A percentile compares a stretch with the other conserved stretches of the same genome.
phyloP scores from a whole-genome alignment of 129 eudicot genomes.

The Silybum marianum region DNA sequence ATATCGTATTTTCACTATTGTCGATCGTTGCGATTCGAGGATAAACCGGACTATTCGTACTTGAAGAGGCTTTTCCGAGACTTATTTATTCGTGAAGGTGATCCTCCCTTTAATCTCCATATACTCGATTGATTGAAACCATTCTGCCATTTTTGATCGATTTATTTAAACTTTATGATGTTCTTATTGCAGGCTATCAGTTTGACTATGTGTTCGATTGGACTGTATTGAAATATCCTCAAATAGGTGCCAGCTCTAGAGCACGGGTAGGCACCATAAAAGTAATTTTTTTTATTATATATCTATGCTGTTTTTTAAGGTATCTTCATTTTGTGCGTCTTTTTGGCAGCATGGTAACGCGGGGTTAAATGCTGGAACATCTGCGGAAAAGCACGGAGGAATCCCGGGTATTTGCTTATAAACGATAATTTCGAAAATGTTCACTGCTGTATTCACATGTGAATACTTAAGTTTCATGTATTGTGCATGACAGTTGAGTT shows the following conservation, averaged over 20 bases:
- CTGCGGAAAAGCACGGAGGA: slow-evolving; percentile 77
- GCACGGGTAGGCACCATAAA: slow-evolving; percentile 53
- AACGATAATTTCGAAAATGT: background rate
- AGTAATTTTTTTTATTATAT: background rate
- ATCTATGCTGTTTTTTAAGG: slow-evolving; percentile 1
- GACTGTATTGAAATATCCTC: slow-evolving; percentile 99
- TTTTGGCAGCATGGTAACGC: slow-evolving; percentile 61
- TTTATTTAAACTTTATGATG: background rate
- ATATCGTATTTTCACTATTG: slow-evolving; percentile 91
- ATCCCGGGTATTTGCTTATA: slow-evolving; percentile 58
- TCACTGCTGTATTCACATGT: background rate
- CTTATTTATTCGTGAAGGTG: slow-evolving; percentile 97
- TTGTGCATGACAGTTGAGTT: background rate
- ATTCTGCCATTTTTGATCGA: background rate
- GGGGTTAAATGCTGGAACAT: slow-evolving; percentile 66
- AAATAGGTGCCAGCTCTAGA: slow-evolving; percentile 63
- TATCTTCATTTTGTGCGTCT: background rate
- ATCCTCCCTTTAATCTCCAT: background rate
- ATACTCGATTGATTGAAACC: background rate
- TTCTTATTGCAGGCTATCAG: slow-evolving; percentile 70
- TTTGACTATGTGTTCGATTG: slow-evolving; percentile 98
- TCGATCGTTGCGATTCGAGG: slow-evolving; percentile 94
- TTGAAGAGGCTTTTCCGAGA: slow-evolving; percentile 96
- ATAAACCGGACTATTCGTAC: slow-evolving; percentile 96
- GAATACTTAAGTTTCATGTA: background rate